These are phyloP conservation scores for Tylopilus sp. DNA, from an alignment of 768 basidiomycete genomes.

Conservation along the genomic window DNA sequence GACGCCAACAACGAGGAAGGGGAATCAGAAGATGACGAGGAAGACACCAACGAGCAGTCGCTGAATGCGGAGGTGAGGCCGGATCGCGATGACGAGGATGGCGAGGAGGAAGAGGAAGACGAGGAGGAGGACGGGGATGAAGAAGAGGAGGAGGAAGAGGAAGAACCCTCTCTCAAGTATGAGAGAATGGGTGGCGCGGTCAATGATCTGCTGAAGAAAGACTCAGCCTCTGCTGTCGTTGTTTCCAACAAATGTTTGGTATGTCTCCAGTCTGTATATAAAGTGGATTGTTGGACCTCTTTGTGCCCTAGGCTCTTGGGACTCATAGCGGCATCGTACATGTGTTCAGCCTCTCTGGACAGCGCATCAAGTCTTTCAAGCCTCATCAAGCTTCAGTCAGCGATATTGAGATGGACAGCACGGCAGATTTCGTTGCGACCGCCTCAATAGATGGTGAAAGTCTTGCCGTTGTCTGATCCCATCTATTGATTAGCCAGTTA, in stretches of 20 bases:
- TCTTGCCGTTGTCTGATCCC: constrained; percentile 40
- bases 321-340: constrained; percentile 94
- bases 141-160: constrained; percentile 80
- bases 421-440: constrained; percentile 86
- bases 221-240: constrained; percentile 80
- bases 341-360: constrained; percentile 73
- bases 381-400: constrained; percentile 86
- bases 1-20: neutral
- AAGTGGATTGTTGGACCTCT: neutral
- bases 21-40: constrained; percentile 8
- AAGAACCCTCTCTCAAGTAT: constrained; percentile 92
- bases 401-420: constrained; percentile 80
- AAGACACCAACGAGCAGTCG: neutral
- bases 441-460: constrained; percentile 88
- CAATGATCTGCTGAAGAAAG: constrained; percentile 80
- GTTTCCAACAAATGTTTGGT: constrained; percentile 76
- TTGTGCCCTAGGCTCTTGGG: constrained; percentile 66
- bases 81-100: constrained; percentile 5
- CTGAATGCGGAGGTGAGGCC: neutral
- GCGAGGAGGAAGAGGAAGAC: constrained; percentile 20
- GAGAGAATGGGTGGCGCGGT: constrained; percentile 71
- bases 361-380: constrained; percentile 84
- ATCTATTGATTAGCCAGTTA: constrained; percentile 38
- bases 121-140: constrained; percentile 54
- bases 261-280: constrained; percentile 5